Evolutionary conservation across 345 rosid species (phyloP), one percentile per base, ranked within the genome.

Genomic region (Populus pruinosa): DNA sequence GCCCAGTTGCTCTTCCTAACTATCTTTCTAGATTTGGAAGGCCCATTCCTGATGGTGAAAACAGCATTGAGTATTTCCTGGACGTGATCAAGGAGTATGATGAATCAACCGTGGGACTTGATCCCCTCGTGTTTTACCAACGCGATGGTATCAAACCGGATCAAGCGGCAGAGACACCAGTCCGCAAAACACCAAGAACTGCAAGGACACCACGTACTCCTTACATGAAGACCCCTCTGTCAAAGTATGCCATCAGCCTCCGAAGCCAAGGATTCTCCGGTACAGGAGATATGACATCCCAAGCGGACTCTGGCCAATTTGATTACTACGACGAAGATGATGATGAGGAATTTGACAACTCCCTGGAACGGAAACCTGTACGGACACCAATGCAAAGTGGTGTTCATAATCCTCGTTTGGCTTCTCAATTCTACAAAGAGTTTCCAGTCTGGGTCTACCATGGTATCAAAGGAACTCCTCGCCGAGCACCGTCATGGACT

Each of bases 21-120:
- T 88, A 85, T 80, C 92, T 92, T 71, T 83, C 87, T 0, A 89
- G 89, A 49, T 91, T 92, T 16, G 93, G 94, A 18, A 85, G 90
- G 85, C 88, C 94, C 0, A 75, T 89, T 43, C 97, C 97, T 5
- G 90, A 94, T 44, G 91, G 92, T 0, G 94, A 92, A 82, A 92
- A 88, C 83, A 87, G 83, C 75, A 80, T 88, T 1, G 98, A 94
- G 83, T 90, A 90, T 78, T 91, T 93, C 38, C 87, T 94, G 2
- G 96, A 94, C 70, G 86, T 94, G 31, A 87, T 94, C 78, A 90
- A 87, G 61, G 94, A 90, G 80, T 90, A 90, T 33, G 92, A 90
- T 61, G 97, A 91, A 67, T 86, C 98, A 0, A 78, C 79, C 0
- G 61, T 84, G 5, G 96, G 98, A 64, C 86, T 91, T 0, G 91